Evolutionary conservation across 2,329 filamentous ascomycete genomes (phyloP), one percentile per base, ranked within the genome.

Genomic region (Fusarium sp.): DNA sequence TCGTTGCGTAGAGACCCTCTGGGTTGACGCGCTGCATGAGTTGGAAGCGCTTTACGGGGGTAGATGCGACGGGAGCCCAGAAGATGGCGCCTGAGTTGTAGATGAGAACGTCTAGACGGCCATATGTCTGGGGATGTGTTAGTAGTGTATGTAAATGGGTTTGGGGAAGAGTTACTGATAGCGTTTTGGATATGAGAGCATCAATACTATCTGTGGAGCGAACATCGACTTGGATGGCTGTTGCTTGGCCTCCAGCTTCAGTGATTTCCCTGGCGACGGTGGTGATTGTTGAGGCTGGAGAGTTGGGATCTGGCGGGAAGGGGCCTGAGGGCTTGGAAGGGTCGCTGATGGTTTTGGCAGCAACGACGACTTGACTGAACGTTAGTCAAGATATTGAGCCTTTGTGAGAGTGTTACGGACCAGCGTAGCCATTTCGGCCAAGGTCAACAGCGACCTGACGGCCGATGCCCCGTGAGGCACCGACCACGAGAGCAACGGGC

Each of bases 1-100:
- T 79, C 4, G 88, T 87, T 20, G 88, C 92, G 82, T 97, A 97
- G 1, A 97, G 85, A 0, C 94, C 94, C 76, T 94, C 91, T 0
- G 89, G 87, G 77, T 95, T 95, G 71, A 95, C 89, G 69, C 87
- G 85, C 82, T 95, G 93, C 91, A 95, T 94, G 74, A 93, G 88
- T 80, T 91, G 90, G 83, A 94, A 96, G n/a, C 93, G 88, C 81
- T 92, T 93, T 73, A 93, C 84, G 0, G 93, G 92, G 0, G 93
- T 96, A 56, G 91, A 89, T 61, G 91, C 88, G 0, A 97, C 90
- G 2, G 92, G 88, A 0, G 92, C 89, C 93, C 94, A 96, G 92
- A 92, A 96, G 74, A 97, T 95, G 4, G 94, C 94, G 45, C 94
- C 94, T 0, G 92, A 91, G 80, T 96, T 97, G 85, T 97, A 97